A percentile compares a stretch with the other conserved stretches of the same genome.
These are phyloP conservation scores for Nakaseomyces kungkrabaensis DNA, from an alignment of 1,139 yeast species.

Conservation along the genomic window DNA sequence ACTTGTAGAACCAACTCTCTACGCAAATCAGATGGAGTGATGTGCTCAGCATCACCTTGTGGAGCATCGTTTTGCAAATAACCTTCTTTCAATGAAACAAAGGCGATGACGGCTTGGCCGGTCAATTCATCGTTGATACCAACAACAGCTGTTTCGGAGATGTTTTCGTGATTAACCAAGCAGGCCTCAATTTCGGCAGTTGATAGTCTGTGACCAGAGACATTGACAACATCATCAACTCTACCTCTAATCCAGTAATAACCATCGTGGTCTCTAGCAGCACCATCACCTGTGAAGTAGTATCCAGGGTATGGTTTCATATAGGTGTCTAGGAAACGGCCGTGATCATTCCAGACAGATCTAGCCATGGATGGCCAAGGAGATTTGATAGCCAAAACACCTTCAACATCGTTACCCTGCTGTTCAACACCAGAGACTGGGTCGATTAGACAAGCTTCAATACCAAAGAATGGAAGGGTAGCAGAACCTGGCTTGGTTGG, in stretches of 20 bases:
- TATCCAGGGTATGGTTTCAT: conserved; percentile 92
- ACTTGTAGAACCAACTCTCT: conserved; percentile 80
- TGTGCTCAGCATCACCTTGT: conserved; percentile 35
- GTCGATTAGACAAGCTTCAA: conserved; percentile 81
- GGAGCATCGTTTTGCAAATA: conserved; percentile 33
- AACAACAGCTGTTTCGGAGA: conserved; percentile 90
- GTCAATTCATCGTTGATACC: conserved; percentile 92
- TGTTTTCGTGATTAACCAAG: conserved; percentile 65
- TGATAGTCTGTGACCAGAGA: conserved; percentile 92
- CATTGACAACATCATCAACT: conserved; percentile 97
- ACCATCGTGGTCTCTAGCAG: conserved; percentile 94
- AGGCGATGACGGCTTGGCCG: conserved; percentile 95
- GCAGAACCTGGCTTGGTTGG: conserved; percentile 98
- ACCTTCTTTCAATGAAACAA: conserved; percentile 64
- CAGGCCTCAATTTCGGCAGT: conserved; percentile 97
- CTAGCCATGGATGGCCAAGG: conserved; percentile 99
- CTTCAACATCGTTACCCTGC: conserved; percentile 86
- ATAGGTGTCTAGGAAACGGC: conserved; percentile 85
- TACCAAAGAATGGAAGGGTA: conserved; percentile 91
- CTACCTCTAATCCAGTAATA: conserved; percentile 98
- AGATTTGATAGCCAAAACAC: conserved; percentile 80
- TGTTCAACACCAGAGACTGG: conserved; percentile 83
- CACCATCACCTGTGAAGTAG: conserved; percentile 98
- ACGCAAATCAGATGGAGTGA: conserved; percentile 46
- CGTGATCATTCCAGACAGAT: conserved; percentile 86